A percentile compares a stretch with the other conserved stretches of the same genome.
These are phyloP conservation scores for Cadophora luteo-olivacea DNA, from an alignment of 2,329 filamentous ascomycete genomes.

Conservation along the genomic window DNA sequence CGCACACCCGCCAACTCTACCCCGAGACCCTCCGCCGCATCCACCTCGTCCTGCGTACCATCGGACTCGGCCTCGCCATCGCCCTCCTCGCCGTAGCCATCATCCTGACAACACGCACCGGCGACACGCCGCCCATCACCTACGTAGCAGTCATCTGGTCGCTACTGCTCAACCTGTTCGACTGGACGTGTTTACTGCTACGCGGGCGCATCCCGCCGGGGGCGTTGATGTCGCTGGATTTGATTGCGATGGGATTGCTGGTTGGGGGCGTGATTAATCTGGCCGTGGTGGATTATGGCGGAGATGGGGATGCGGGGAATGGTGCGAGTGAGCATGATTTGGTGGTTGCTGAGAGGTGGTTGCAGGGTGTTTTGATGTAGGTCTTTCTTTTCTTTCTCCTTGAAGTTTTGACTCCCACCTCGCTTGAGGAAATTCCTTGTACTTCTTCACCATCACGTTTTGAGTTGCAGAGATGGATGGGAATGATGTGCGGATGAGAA, in stretches of 20 bases:
- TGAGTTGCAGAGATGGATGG: not conserved
- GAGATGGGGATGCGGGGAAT: conserved; percentile 16
- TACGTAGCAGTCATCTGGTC: conserved; percentile 24
- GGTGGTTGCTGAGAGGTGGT: conserved; percentile 17
- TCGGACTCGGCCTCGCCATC: conserved; percentile 21
- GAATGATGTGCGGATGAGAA: no score
- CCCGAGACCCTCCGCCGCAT: conserved; percentile 19
- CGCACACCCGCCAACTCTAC: conserved; percentile 19
- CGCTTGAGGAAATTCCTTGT: not conserved
- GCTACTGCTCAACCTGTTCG: conserved; percentile 17
- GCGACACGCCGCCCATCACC: conserved; percentile 20
- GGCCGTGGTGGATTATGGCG: conserved; percentile 18
- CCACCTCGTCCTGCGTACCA: conserved; percentile 19
- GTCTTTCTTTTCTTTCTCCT: not conserved
- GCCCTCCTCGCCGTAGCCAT: conserved; percentile 26
- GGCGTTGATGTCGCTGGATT: conserved; percentile 18
- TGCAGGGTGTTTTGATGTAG: conserved; percentile 19
- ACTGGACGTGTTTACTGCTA: conserved; percentile 15
- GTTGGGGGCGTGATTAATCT: conserved; percentile 20
- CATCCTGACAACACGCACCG: conserved; percentile 10
- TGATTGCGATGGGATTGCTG: conserved; percentile 20
- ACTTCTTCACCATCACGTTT: not conserved
- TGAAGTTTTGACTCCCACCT: not conserved
- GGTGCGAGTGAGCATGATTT: conserved; percentile 32
- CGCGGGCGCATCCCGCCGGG: conserved; percentile 19